Evolutionary conservation across 2,329 filamentous ascomycete species (phyloP).

Genomic region (Fusarium piperis): DNA sequence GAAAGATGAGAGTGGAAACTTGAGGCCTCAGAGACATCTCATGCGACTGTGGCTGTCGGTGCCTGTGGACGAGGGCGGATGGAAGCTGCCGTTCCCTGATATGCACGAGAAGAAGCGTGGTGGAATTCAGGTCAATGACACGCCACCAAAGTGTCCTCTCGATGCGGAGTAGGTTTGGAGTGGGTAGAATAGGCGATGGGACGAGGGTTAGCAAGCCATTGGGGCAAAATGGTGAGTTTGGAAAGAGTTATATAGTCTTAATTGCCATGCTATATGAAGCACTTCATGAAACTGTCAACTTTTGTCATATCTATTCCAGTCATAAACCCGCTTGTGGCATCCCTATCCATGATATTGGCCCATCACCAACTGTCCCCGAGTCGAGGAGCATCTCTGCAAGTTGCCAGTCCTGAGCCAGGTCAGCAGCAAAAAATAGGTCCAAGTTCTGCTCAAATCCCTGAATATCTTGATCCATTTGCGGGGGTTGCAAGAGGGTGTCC

Average conservation of each 20-base stretch:
- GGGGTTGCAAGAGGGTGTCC: neutral
- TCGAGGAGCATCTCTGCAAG: conserved; percentile 15
- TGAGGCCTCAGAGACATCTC: conserved; percentile 73
- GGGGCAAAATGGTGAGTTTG: neutral
- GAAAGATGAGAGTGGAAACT: neutral
- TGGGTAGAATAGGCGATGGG: neutral
- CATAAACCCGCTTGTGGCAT: neutral
- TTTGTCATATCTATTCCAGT: neutral
- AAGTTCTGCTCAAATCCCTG: conserved; percentile 1
- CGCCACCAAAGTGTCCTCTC: conserved; percentile 1
- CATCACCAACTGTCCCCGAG: conserved; percentile 4
- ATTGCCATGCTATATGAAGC: neutral
- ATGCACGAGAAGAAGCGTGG: conserved; percentile 83
- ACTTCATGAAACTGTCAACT: neutral
- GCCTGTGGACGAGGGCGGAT: conserved; percentile 81
- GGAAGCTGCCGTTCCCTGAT: conserved; percentile 83
- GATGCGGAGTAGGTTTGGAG: neutral
- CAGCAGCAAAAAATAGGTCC: conserved; percentile 11
- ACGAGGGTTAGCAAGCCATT: neutral
- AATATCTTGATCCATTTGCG: neutral
- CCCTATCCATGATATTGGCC: conserved; percentile 7
- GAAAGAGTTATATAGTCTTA: neutral
- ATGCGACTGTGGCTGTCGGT: conserved; percentile 85
- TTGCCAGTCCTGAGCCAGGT: conserved; percentile 4
- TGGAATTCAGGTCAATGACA: conserved; percentile 52